Evolutionary conservation across 108 stramenopile species (phyloP), one percentile per base, ranked within the genome.

Genomic region (Pelagomonas calceolata): DNA sequence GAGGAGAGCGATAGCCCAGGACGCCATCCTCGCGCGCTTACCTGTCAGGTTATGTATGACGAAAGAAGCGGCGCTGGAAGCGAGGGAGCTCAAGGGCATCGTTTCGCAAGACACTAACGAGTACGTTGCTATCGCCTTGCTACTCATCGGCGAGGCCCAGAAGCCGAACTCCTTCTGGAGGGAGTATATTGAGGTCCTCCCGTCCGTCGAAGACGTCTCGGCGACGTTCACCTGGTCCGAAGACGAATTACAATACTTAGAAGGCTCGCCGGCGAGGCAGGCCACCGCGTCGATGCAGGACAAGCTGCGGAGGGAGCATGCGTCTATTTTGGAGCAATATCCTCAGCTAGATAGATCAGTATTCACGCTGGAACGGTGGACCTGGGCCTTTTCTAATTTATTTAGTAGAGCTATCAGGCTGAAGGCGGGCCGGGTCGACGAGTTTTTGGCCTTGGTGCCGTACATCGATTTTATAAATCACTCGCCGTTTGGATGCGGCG

Each of bases 381-480:
- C 83, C 34, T 97, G 96, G 96, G 94, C 95, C 29, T 96, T 96
- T 69, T 90, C 92, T 32, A 95, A 91, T 87, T 83, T 96, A 15
- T 95, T 96, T 70, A 91, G 90, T 7, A 78, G 91, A 18, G 91
- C 92, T 16, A 91, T 92, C 74, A 87, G 91, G 37, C 68, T 92
- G 36, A 79, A 89, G 32, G 89, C 83, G 77, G 70, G 89, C 33
- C 76, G 79, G 60, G 80, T 82, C 45, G 95, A 92, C 16, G 93
- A 95, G 74, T 78, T 89, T 34, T 70, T 95, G 30, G 92, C 93
- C 12, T 75, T 97, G 82, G 93, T 93, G 17, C 95, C 95, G 10
- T 97, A 97, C 78, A 93, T 92, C 29, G 95, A 97, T 79, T 76
- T 97, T 35, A 94, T 97, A 76, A 97, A 97, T 75, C 95, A 97